Conservation (phyloP, 768 basidiomycete genomes). For the Russula abietina region DNA sequence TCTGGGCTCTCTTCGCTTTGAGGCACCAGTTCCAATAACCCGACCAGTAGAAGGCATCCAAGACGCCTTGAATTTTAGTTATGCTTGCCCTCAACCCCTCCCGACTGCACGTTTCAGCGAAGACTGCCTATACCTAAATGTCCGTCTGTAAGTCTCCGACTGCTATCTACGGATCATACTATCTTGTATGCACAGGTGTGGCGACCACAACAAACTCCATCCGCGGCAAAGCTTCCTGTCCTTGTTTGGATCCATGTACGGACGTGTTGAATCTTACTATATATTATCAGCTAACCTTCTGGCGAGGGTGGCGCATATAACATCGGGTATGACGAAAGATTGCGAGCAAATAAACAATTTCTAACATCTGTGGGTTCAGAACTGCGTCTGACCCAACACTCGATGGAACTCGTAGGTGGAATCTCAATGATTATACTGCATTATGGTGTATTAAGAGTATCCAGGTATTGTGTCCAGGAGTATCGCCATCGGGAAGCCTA, state of each 20-base stretch:
- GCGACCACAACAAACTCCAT: constrained; percentile 28
- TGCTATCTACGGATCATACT: not conserved
- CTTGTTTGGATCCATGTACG: constrained; percentile 35
- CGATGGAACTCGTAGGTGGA: constrained; percentile 42
- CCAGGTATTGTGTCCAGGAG: constrained; percentile 48
- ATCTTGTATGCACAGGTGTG: constrained; percentile 27
- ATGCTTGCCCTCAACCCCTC: constrained; percentile 49
- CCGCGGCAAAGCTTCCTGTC: constrained; percentile 30
- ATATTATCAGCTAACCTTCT: not conserved
- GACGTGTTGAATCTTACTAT: not conserved
- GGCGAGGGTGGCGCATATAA: constrained; percentile 48
- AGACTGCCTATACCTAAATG: constrained; percentile 54
- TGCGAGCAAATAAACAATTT: constrained; percentile 32
- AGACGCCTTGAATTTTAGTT: constrained; percentile 45
- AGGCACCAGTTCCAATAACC: constrained; percentile 43
- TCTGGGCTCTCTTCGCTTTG: constrained; percentile 50
- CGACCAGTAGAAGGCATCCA: constrained; percentile 31
- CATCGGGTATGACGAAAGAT: constrained; percentile 34
- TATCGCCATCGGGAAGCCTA: constrained; percentile 41
- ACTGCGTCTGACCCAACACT: constrained; percentile 38
- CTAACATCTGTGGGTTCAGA: constrained; percentile 28
- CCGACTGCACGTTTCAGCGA: constrained; percentile 42
- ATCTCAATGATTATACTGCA: not conserved
- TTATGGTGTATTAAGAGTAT: not conserved
- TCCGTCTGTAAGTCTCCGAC: constrained; percentile 23